These are phyloP conservation scores for Xylaria sp. DNA, from an alignment of 2,329 filamentous ascomycete genomes.

Conservation along the genomic window DNA sequence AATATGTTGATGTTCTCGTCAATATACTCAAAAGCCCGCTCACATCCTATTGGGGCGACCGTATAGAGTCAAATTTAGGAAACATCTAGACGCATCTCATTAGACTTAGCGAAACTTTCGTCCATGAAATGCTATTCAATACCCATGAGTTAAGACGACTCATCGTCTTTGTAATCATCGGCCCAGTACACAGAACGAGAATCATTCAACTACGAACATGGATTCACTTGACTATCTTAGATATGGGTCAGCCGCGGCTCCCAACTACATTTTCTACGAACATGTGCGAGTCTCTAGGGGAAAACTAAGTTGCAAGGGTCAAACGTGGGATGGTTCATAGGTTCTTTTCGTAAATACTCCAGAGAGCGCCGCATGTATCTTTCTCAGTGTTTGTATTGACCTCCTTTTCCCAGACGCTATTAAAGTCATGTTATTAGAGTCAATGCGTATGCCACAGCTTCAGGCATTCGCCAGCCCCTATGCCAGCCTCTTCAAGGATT, in stretches of 20 bases:
- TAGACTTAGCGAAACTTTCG: conserved; percentile 42
- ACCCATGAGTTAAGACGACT: conserved; percentile 43
- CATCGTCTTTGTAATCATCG: conserved; percentile 7
- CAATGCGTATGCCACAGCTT: conserved; percentile 20
- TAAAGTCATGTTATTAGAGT: conserved; percentile 10
- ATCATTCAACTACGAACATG: conserved; percentile 39
- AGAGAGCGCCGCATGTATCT: conserved; percentile 17
- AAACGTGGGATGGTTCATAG: conserved; percentile 41
- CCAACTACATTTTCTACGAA: conserved; percentile 21
- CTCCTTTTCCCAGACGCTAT: conserved; percentile 19
- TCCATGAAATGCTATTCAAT: conserved; percentile 42
- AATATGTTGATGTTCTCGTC: conserved; percentile 43
- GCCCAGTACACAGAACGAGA: background rate
- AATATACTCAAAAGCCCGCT: conserved; percentile 40
- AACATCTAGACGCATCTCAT: conserved; percentile 41
- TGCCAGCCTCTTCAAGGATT: conserved; percentile 43
- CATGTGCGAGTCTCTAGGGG: background rate
- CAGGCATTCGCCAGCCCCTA: conserved; percentile 36
- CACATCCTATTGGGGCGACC: conserved; percentile 42
- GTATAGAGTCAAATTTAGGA: conserved; percentile 42
- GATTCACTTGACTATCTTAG: conserved; percentile 37
- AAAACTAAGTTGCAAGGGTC: conserved; percentile 41
- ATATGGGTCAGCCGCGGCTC: conserved; percentile 23
- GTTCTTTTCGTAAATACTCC: conserved; percentile 42
- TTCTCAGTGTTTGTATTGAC: conserved; percentile 8